Base-by-base conservation (phyloP, 75 land plant species). In the Pseudotsuga menziesii region DNA sequence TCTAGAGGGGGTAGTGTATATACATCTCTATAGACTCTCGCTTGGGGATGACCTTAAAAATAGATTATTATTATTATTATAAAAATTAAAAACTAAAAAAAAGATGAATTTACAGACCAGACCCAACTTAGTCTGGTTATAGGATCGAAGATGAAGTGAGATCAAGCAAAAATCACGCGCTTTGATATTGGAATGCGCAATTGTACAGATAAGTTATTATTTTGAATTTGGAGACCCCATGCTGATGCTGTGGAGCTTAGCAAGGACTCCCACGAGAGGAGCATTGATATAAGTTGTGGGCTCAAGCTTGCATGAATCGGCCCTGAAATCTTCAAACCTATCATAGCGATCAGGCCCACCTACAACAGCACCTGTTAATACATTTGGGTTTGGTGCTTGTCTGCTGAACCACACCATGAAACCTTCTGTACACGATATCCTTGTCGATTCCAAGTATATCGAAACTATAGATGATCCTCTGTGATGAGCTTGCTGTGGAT, bases 281-380 rank as follows among this genome's bases (percentile, higher is more conserved):
- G 98, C 90, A 72, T 94, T 94, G 72, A 88, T 66, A 81, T 94
- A 94, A 13, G 96, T 93, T 66, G 81, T 69, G 2, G 98, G 98
- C 79, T 94, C 98, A 25, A 85, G 83, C 72, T 58, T 81, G 57
- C 82, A 17, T 0, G 79, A 89, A 56, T 84, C 79, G 77, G 76
- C 78, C 27, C 96, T 78, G 22, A 56, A 57, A 61, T 94, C 98
- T 3, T 76, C n/a, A 82, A 94, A 89, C 44, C 84, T 79, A 52
- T 94, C 98, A 56, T 61, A 11, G 59, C 59, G 63, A 78, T 94
- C 96, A 0, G 98, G 98, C 0, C 98, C 98, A 3, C 98, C 98
- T 2, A 94, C 84, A 6, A 94, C 77, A 62, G 98, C 98, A 0
- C 98, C 98, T 0, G 88, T 89, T 23, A 93, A 83, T 77, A 77